These are phyloP conservation scores for Taiozyma sp. DNA, from an alignment of 1,139 yeast species.

Conservation along the genomic window DNA sequence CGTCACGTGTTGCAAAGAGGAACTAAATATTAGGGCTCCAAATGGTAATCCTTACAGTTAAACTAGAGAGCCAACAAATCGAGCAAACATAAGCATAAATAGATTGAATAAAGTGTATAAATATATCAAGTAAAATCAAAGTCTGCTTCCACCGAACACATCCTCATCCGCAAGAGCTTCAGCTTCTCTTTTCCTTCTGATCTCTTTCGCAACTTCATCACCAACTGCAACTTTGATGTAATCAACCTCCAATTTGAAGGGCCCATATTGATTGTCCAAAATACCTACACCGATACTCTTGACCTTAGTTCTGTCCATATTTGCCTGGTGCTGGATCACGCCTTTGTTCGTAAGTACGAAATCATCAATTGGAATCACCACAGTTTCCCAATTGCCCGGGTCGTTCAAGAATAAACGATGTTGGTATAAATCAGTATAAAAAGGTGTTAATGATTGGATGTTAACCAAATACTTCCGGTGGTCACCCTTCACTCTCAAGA, in stretches of 20 bases:
- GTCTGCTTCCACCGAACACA: not conserved
- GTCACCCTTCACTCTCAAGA: constrained; percentile 70
- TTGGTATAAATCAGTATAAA: constrained; percentile 75
- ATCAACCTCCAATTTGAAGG: constrained; percentile 63
- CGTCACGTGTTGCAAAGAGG: no score
- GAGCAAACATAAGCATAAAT: not conserved
- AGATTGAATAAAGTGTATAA: constrained; percentile 1
- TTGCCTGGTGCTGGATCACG: constrained; percentile 62
- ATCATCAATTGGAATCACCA: constrained; percentile 68
- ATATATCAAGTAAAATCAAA: not conserved
- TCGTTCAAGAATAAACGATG: constrained; percentile 69
- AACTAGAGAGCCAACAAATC: no score
- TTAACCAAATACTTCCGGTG: constrained; percentile 72
- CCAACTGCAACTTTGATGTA: constrained; percentile 70
- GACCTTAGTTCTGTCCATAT: constrained; percentile 58
- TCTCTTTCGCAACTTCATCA: constrained; percentile 35
- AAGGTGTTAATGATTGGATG: constrained; percentile 74
- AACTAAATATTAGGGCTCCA: constrained; percentile 3
- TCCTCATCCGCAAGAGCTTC: constrained; percentile 5
- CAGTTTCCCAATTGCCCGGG: constrained; percentile 84
- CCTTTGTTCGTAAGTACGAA: constrained; percentile 86
- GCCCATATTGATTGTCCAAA: constrained; percentile 76
- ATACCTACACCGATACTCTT: constrained; percentile 77
- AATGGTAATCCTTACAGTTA: no score
- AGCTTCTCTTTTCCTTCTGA: constrained; percentile 12